phyloP scores from a whole-genome alignment of 129 eudicot species.

The Artemisia tridentata region DNA sequence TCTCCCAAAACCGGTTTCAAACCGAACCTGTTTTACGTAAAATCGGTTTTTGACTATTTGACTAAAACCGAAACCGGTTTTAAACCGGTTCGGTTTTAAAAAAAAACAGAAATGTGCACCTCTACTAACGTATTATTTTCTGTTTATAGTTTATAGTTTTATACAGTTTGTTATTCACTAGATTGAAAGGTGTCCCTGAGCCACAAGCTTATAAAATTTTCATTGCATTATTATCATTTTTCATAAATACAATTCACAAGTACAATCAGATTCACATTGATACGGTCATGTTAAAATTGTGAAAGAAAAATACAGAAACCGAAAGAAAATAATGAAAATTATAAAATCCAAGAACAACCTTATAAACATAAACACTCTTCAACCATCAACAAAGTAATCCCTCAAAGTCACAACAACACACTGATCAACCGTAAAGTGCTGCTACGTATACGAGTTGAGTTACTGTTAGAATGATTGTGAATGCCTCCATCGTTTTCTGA shows the following conservation, averaged over 20 bases:
- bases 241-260: conserved; percentile 8
- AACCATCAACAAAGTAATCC: conserved; percentile 3
- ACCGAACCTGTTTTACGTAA: too few species aligned
- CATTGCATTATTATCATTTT: conserved; percentile 9
- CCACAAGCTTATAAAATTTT: neutral
- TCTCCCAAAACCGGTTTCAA: too few species aligned
- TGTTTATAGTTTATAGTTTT: too few species aligned
- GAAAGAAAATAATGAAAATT: conserved; percentile 3
- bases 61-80: too few species aligned
- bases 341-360: neutral
- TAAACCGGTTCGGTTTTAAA: too few species aligned
- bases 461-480: conserved; percentile 73
- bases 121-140: too few species aligned
- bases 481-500: conserved; percentile 96
- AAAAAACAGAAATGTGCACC: too few species aligned
- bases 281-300: conserved; percentile 10
- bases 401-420: conserved; percentile 27
- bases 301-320: neutral
- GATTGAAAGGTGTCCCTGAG: too few species aligned
- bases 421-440: conserved; percentile 48
- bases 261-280: too few species aligned
- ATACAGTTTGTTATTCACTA: too few species aligned
- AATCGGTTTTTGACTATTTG: too few species aligned
- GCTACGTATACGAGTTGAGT: conserved; percentile 73
- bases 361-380: conserved; percentile 16